Evolutionary conservation across 2,329 filamentous ascomycete species (phyloP).

Genomic region (Penicillium sp.): DNA sequence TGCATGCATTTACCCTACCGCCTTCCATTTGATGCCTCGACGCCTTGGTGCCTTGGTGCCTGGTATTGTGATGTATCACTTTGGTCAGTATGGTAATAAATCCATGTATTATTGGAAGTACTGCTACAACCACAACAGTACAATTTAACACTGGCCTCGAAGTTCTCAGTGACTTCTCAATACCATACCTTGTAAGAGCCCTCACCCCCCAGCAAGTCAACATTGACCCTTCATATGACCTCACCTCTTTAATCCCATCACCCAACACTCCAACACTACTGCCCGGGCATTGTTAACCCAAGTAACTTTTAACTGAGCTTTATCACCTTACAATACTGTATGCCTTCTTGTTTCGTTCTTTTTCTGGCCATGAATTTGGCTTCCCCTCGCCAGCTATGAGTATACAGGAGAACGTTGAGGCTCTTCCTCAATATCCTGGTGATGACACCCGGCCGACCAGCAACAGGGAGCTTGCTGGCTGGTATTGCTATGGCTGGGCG

Average conservation of each 20-base stretch:
- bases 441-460: slow-evolving; percentile 90
- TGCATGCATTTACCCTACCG: slow-evolving; percentile 12
- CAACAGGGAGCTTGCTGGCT: slow-evolving; percentile 80
- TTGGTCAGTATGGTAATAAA: not conserved
- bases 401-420: slow-evolving; percentile 23
- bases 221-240: slow-evolving; percentile 11
- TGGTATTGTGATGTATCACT: slow-evolving; percentile 8
- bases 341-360: not conserved
- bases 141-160: not conserved
- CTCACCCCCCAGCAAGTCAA: not conserved
- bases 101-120: not conserved
- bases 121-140: not conserved
- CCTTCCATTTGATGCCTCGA: slow-evolving; percentile 4
- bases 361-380: not conserved
- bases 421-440: slow-evolving; percentile 63
- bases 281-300: not conserved
- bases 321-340: not conserved
- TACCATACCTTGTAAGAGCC: not conserved
- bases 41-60: slow-evolving; percentile 23
- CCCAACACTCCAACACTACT: not conserved
- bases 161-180: not conserved
- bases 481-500: slow-evolving; percentile 96
- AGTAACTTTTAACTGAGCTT: not conserved
- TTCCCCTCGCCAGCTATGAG: not conserved
- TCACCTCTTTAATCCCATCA: slow-evolving; percentile 12